These are phyloP conservation scores for Mikania micrantha DNA, from an alignment of 129 eudicot species.

Conservation along the genomic window DNA sequence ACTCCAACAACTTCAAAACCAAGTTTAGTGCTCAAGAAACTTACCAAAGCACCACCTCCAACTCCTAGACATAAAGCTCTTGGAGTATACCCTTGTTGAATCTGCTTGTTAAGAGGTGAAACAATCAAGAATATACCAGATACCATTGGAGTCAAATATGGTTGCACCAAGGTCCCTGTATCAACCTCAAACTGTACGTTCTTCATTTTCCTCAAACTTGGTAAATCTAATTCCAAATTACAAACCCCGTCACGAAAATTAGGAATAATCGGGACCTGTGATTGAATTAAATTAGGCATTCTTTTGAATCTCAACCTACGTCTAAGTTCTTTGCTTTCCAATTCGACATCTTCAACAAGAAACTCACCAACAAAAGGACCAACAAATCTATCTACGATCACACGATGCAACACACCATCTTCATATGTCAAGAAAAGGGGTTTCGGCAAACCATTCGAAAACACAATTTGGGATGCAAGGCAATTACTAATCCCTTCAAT, in stretches of 20 bases:
- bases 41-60: slow-evolving; percentile 88
- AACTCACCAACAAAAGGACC: slow-evolving; percentile 72
- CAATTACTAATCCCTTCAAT: slow-evolving; percentile 40
- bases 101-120: slow-evolving; percentile 27
- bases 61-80: slow-evolving; percentile 80
- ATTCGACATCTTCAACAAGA: slow-evolving; percentile 72
- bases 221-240: slow-evolving; percentile 5
- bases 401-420: slow-evolving; percentile 48
- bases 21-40: slow-evolving; percentile 39
- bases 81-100: slow-evolving; percentile 36
- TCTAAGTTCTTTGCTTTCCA: slow-evolving; percentile 45
- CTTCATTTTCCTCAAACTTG: slow-evolving; percentile 20
- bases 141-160: slow-evolving; percentile 83
- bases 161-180: slow-evolving; percentile 53
- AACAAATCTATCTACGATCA: slow-evolving; percentile 35
- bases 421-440: slow-evolving; percentile 50
- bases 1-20: slow-evolving; percentile 76
- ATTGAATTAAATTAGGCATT: slow-evolving; percentile 81
- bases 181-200: slow-evolving; percentile 40
- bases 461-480: slow-evolving; percentile 52
- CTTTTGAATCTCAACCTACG: slow-evolving; percentile 86
- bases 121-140: slow-evolving; percentile 53
- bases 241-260: neutral
- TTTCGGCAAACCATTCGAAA: slow-evolving; percentile 32
- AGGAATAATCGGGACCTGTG: slow-evolving; percentile 44